These are phyloP conservation scores for Petunia hybrid DNA, from an alignment of 305 asterid genomes.

Conservation along the genomic window DNA sequence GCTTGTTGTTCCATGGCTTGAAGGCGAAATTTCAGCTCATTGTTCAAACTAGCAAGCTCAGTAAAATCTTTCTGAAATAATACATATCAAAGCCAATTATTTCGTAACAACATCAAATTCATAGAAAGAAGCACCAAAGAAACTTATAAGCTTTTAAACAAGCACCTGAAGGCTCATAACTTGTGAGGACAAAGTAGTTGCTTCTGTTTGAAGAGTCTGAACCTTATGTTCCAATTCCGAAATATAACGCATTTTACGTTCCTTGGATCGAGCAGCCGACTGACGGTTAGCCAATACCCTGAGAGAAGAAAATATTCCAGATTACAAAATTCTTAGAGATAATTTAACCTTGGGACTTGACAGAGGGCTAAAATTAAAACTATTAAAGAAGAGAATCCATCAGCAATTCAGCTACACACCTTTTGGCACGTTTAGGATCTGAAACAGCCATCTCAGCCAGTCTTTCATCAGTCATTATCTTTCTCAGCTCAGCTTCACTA, in stretches of 20 bases:
- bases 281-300: constrained; percentile 95
- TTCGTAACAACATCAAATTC: constrained; percentile 7
- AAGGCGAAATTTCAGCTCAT: constrained; percentile 84
- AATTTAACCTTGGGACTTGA: neutral
- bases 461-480: constrained; percentile 82
- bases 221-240: constrained; percentile 94
- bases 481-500: constrained; percentile 73
- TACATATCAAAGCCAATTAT: constrained; percentile 29
- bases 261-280: constrained; percentile 98
- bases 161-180: constrained; percentile 70
- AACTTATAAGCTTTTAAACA: constrained; percentile 10
- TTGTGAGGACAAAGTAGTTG: constrained; percentile 77
- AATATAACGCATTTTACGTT: constrained; percentile 83
- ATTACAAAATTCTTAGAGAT: neutral
- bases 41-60: constrained; percentile 72
- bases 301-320: constrained; percentile 27
- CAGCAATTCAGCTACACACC: constrained; percentile 45
- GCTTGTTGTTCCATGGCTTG: constrained; percentile 91
- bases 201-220: constrained; percentile 80
- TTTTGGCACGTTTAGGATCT: constrained; percentile 87
- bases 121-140: constrained; percentile 22
- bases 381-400: neutral
- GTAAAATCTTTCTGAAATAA: constrained; percentile 64
- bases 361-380: neutral
- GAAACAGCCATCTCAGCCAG: constrained; percentile 78